Percentiles rank a stretch among this genome's conserved stretches.
Conservation (phyloP, 1,284 basidiomycete species). For the Melampsora larici-populina region DNA sequence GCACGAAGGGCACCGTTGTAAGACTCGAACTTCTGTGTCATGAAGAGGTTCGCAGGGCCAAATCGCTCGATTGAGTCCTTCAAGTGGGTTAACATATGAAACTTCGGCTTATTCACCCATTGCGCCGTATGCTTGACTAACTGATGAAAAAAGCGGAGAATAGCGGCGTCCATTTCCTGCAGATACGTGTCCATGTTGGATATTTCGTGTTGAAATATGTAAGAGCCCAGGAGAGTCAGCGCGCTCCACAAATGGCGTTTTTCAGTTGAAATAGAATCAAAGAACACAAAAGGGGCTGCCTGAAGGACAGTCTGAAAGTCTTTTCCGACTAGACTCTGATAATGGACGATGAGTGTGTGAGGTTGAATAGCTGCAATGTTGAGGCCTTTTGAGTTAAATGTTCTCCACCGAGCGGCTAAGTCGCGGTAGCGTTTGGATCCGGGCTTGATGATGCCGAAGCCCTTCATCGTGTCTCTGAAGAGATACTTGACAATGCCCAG, state of each 20-base stretch:
- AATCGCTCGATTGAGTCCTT: constrained; percentile 43
- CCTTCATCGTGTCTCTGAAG: no score
- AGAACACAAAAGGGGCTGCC: constrained; percentile 55
- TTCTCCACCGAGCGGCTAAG: background rate
- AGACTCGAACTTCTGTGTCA: background rate
- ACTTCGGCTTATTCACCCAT: constrained; percentile 50
- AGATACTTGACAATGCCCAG: no score
- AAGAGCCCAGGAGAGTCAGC: no score
- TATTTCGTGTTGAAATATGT: constrained; percentile 55
- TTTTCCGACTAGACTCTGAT: no score
- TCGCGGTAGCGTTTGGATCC: no score
- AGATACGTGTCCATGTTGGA: constrained; percentile 51
- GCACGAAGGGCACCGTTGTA: background rate
- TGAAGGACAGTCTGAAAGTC: constrained; percentile 56
- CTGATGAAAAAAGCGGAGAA: background rate
- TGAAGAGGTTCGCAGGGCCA: background rate
- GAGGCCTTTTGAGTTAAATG: no score
- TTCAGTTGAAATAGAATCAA: constrained; percentile 49
- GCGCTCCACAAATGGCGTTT: constrained; percentile 44
- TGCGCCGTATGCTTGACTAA: background rate
- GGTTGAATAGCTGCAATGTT: no score
- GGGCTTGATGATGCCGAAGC: no score
- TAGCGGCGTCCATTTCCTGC: constrained; percentile 45
- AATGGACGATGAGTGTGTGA: no score
- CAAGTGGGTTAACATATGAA: constrained; percentile 45